Evolutionary conservation across 2,329 filamentous ascomycete species (phyloP), one percentile per base, ranked within the genome.

Genomic region (Cladosporium cucumerinum): DNA sequence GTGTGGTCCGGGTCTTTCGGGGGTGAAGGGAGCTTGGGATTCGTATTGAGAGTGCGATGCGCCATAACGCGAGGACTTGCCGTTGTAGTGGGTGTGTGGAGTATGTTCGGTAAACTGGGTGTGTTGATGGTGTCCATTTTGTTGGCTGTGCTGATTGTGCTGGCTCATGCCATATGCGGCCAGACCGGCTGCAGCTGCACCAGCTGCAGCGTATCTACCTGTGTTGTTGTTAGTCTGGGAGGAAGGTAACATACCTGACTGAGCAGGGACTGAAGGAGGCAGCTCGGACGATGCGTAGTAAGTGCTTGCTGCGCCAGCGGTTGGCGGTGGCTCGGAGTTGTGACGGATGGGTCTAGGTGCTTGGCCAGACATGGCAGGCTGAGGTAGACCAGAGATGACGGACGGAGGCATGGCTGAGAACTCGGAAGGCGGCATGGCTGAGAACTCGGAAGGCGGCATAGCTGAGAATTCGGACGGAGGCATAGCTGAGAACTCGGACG

Each of bases 171-270:
- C 78, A 69, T 84, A 82, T 5, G 76, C 76, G 23, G 71, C 70
- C 34, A 66, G 54, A 23, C 76, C 76, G 21, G 80, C 80, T 51
- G 79, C 81, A 30, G 80, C 71, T n/a, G 78, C 81, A 34, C 80
- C 79, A 57, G 78, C 79, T 54, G 79, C 78, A 67, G 79, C 78
- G 69, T 81, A 81, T 26, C 82, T 69, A 54, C 79, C 79, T 63
- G 77, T 70, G 67, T 79, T 77, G 26, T 25, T 51, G 68, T 81
- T 75, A 66, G 77, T 72, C 66, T 80, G 76, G 60, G 79, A 78
- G 23, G 79, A 73, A 28, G 79, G 73, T 43, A 79, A 75, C 73
- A 81, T 82, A 72, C 78, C 77, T 67, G 78, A 72, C 65, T 76
- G 80, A 21, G 60, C 49, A 49, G 61, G 28, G 49, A 25, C 52